These are phyloP conservation scores for Teunomyces cretensis DNA, from an alignment of 805 yeast genomes.

Conservation along the genomic window DNA sequence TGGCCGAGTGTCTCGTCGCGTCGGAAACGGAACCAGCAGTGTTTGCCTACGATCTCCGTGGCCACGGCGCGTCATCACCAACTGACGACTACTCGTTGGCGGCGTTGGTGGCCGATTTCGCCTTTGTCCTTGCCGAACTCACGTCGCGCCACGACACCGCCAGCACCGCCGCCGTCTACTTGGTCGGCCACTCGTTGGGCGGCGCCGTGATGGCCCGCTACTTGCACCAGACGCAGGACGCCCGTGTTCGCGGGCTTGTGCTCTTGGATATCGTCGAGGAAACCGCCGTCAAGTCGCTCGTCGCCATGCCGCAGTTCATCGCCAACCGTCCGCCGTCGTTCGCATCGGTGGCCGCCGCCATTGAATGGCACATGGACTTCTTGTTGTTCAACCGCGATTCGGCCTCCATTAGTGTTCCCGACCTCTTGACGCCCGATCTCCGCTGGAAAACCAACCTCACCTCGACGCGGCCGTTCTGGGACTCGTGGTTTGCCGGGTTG, in stretches of 20 bases:
- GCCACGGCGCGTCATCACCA: conserved; percentile 60
- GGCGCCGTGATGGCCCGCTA: conserved; percentile 75
- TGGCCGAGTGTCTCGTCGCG: conserved; percentile 36
- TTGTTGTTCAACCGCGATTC: conserved; percentile 57
- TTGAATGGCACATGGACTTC: conserved; percentile 75
- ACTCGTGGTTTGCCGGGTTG: conserved; percentile 73
- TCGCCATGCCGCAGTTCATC: conserved; percentile 66
- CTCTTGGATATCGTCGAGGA: conserved; percentile 95
- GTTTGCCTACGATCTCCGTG: conserved; percentile 76
- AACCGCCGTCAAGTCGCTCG: conserved; percentile 72
- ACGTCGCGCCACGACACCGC: conserved; percentile 9
- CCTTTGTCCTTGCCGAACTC: conserved; percentile 39
- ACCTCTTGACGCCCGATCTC: conserved; percentile 42
- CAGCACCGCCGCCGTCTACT: conserved; percentile 40
- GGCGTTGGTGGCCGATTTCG: conserved; percentile 59
- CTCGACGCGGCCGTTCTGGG: conserved; percentile 71
- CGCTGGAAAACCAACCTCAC: conserved; percentile 67
- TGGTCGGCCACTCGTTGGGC: conserved; percentile 91
- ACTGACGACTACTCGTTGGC: conserved; percentile 42
- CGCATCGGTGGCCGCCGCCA: conserved; percentile 51
- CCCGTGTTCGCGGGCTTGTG: conserved; percentile 60
- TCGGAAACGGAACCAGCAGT: conserved; percentile 47
- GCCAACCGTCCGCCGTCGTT: conserved; percentile 64
- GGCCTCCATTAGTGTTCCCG: conserved; percentile 79
- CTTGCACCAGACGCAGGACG: conserved; percentile 20